Conservation (phyloP, 225 moss, liverwort and hornwort species). For the Sphagnum tenellum region DNA sequence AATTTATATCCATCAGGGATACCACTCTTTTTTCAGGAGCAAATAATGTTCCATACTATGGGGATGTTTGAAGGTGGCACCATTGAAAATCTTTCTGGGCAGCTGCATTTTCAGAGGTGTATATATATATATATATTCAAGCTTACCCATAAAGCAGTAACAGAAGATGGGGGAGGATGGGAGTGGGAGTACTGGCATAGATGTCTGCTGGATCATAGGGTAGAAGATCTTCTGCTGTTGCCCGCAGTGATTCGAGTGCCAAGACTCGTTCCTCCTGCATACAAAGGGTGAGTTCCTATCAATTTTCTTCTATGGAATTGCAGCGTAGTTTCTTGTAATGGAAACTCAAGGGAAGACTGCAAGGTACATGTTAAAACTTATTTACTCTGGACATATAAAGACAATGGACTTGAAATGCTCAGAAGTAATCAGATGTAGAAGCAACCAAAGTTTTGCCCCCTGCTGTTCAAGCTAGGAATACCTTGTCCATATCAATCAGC, state of each 20-base stretch:
- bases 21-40: too few relatives aligned
- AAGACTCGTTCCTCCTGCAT: conserved; percentile 38
- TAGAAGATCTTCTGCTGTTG: conserved; percentile 67
- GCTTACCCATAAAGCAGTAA: not conserved
- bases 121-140: not conserved
- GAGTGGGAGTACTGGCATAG: conserved; percentile 29
- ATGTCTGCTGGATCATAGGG: conserved; percentile 61
- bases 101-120: too few relatives aligned
- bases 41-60: too few relatives aligned
- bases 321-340: too few relatives aligned
- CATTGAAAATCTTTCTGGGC: not conserved
- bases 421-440: too few relatives aligned
- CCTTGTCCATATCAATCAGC: conserved; percentile 53
- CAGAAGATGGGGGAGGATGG: not conserved
- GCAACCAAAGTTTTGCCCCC: not conserved
- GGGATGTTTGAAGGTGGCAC: not conserved
- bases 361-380: too few relatives aligned
- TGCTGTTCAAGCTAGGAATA: conserved; percentile 3
- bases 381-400: too few relatives aligned
- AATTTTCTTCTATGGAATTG: too few relatives aligned
- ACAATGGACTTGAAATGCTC: too few relatives aligned
- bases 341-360: too few relatives aligned
- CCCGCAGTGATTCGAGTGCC: conserved; percentile 61
- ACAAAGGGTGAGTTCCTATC: not conserved
- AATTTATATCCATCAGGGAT: too few relatives aligned